These are phyloP conservation scores for Vitis cinerea DNA, from an alignment of 164 flowering plant species.

Conservation along the genomic window DNA sequence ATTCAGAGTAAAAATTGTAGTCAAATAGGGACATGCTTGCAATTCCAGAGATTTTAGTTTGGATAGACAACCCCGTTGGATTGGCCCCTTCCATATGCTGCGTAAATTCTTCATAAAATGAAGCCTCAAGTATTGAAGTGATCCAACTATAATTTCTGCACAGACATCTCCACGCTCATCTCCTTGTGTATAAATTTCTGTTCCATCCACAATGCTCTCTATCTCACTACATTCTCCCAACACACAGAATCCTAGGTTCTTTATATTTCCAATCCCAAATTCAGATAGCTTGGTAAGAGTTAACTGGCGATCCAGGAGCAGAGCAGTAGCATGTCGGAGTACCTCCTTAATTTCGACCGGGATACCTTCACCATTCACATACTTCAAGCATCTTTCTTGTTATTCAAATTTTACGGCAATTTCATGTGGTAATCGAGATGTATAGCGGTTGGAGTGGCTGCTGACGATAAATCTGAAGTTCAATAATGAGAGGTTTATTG, in stretches of 20 bases:
- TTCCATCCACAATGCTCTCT: conserved; percentile 3
- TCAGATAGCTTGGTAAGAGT: conserved; percentile 8
- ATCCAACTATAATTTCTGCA: neutral
- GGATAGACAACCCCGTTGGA: no score
- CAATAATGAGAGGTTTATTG: no score
- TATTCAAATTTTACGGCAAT: neutral
- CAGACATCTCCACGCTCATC: neutral
- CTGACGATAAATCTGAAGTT: conserved; percentile 7
- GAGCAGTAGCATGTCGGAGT: neutral
- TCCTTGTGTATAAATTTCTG: neutral
- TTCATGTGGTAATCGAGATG: neutral
- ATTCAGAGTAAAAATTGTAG: no score
- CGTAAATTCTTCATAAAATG: conserved; percentile 10
- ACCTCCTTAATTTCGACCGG: neutral
- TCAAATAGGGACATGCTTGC: no score
- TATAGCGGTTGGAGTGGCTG: neutral
- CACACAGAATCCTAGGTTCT: conserved; percentile 7
- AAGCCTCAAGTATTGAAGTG: conserved; percentile 1
- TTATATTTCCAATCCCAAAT: conserved; percentile 8
- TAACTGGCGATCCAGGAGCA: conserved; percentile 9
- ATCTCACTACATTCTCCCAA: conserved; percentile 16
- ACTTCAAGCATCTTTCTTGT: neutral
- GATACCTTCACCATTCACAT: conserved; percentile 1
- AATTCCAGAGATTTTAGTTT: no score
- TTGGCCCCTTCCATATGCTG: conserved; percentile 2